phyloP scores from a whole-genome alignment of 192 early-diverging fungal species.

The Gonapodya prolifera region DNA sequence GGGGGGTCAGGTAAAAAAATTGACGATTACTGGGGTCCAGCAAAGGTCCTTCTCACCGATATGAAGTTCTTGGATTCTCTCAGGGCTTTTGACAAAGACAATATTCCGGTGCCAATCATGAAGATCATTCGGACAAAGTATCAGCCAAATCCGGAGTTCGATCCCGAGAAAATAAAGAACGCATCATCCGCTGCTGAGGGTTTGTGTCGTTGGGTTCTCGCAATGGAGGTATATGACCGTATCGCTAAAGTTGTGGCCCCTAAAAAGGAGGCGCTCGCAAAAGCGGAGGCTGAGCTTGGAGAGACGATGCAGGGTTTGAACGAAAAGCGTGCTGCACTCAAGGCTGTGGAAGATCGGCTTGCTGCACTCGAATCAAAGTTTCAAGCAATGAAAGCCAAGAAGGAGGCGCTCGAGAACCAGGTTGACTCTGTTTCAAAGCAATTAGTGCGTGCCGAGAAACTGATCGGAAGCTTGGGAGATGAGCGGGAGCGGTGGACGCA shows the following conservation, averaged over 20 bases:
- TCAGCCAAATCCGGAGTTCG: constrained; percentile 48
- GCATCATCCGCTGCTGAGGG: constrained; percentile 50
- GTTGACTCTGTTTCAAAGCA: constrained; percentile 47
- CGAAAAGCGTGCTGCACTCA: constrained; percentile 40
- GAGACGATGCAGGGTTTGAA: constrained; percentile 39
- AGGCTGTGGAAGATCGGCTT: constrained; percentile 47
- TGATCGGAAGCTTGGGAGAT: constrained; percentile 44
- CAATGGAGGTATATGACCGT: constrained; percentile 44
- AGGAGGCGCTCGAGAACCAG: constrained; percentile 40
- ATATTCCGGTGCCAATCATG: constrained; percentile 39
- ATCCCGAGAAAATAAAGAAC: constrained; percentile 46
- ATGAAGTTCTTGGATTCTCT: constrained; percentile 37
- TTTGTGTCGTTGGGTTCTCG: constrained; percentile 43
- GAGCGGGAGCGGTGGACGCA: constrained; percentile 47
- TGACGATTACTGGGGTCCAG: constrained; percentile 41
- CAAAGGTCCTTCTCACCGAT: constrained; percentile 39
- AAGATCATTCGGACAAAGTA: constrained; percentile 43
- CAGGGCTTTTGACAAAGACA: constrained; percentile 45
- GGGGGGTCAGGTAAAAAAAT: constrained; percentile 48
- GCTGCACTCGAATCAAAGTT: constrained; percentile 38
- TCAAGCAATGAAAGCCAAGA: constrained; percentile 38
- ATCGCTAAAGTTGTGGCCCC: constrained; percentile 51
- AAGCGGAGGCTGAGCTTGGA: constrained; percentile 37
- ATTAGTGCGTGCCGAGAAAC: constrained; percentile 42
- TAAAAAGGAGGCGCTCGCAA: constrained; percentile 35